These are phyloP conservation scores for Ustilago curta DNA, from an alignment of 1,284 basidiomycete species.

Conservation along the genomic window DNA sequence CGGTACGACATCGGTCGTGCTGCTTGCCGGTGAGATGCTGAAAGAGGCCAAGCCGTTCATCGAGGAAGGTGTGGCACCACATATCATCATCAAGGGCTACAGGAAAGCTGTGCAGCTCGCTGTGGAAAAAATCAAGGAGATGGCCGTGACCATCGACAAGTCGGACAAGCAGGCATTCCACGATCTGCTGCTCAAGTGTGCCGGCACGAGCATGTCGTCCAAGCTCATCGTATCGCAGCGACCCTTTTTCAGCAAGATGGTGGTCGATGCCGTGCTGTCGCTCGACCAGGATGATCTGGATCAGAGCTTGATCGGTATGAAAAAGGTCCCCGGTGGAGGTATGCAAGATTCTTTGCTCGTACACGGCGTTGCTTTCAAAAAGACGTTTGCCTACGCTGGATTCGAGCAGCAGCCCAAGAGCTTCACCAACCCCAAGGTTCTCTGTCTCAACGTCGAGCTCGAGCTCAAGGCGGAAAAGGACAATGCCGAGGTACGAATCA, in stretches of 20 bases:
- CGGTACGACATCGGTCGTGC: constrained; percentile 94
- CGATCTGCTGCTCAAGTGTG: constrained; percentile 93
- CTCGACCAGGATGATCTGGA: constrained; percentile 93
- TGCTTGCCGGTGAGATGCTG: constrained; percentile 92
- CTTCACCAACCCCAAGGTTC: constrained; percentile 87
- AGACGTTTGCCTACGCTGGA: constrained; percentile 99
- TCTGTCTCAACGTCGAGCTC: constrained; percentile 97
- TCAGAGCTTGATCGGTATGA: constrained; percentile 95
- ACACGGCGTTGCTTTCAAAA: constrained; percentile 99
- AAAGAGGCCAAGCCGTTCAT: constrained; percentile 92
- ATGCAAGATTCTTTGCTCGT: constrained; percentile 89
- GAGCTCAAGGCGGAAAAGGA: constrained; percentile 99
- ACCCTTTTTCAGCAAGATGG: constrained; percentile 99
- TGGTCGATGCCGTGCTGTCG: constrained; percentile 86
- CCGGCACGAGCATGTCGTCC: constrained; percentile 98
- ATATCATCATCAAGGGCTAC: constrained; percentile 97
- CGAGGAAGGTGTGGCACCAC: constrained; percentile 96
- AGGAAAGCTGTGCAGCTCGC: constrained; percentile 87
- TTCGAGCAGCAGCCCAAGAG: constrained; percentile 99
- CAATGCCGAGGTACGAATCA: constrained; percentile 97
- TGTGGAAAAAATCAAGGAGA: constrained; percentile 84
- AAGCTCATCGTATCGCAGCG: constrained; percentile 99
- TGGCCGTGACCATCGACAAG: constrained; percentile 91
- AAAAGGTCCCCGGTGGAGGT: constrained; percentile 98
- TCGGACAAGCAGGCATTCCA: constrained; percentile 91